Evolutionary conservation across 2,329 filamentous ascomycete species (phyloP).

Genomic region (Knufia fluminis): DNA sequence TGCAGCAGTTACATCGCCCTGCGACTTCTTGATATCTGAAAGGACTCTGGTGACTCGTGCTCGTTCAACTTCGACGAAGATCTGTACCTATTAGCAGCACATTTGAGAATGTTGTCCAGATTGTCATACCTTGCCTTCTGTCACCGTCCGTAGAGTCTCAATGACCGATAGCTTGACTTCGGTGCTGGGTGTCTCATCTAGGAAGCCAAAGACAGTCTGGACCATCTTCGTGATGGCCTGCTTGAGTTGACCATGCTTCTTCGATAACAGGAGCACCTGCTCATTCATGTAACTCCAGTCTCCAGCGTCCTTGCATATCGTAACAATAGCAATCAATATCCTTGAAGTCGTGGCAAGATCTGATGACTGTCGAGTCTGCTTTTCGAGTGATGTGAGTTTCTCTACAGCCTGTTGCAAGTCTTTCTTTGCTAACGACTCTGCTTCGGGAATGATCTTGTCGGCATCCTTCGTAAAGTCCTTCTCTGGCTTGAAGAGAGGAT

Average conservation of each 20-base stretch:
- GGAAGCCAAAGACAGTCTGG: slow-evolving; percentile 85
- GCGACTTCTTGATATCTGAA: slow-evolving; percentile 93
- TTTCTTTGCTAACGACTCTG: slow-evolving; percentile 71
- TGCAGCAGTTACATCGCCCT: slow-evolving; percentile 83
- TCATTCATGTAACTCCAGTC: slow-evolving; percentile 96
- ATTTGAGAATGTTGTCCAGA: background rate
- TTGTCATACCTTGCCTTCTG: slow-evolving; percentile 72
- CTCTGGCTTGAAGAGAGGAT: slow-evolving; percentile 75
- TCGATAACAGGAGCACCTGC: slow-evolving; percentile 88
- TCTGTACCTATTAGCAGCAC: slow-evolving; percentile 40
- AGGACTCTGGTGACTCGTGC: slow-evolving; percentile 90
- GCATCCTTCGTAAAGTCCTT: slow-evolving; percentile 98
- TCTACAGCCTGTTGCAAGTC: slow-evolving; percentile 84
- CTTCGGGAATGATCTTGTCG: slow-evolving; percentile 82
- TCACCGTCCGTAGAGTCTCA: slow-evolving; percentile 89
- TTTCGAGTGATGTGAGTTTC: slow-evolving; percentile 85
- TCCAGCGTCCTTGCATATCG: slow-evolving; percentile 82
- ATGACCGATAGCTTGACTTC: slow-evolving; percentile 90
- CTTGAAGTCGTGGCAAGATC: slow-evolving; percentile 93
- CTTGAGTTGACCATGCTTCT: slow-evolving; percentile 99
- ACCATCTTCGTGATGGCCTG: slow-evolving; percentile 99
- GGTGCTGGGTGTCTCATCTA: slow-evolving; percentile 73
- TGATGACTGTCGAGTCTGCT: slow-evolving; percentile 94
- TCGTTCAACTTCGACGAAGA: slow-evolving; percentile 97
- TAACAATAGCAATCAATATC: slow-evolving; percentile 78